These are phyloP conservation scores for Casuarina equisetifolia DNA, from an alignment of 306 rosid genomes.

Conservation along the genomic window DNA sequence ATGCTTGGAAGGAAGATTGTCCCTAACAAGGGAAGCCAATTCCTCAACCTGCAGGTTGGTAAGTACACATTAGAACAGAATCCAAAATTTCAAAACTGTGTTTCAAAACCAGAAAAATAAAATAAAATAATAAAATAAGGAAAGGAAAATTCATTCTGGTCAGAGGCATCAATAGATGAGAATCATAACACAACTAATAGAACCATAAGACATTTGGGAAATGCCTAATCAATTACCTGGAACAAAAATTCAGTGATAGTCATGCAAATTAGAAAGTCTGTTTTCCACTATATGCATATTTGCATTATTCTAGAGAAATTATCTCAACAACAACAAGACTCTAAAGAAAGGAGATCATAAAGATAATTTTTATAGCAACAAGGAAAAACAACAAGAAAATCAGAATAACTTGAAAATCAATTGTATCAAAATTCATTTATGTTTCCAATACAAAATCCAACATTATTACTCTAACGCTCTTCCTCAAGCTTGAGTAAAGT, in stretches of 20 bases:
- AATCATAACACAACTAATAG: background rate
- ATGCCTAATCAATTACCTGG: background rate
- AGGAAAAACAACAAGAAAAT: background rate
- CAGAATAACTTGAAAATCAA: background rate
- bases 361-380: background rate
- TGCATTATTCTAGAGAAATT: background rate
- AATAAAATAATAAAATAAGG: background rate
- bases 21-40: conserved; percentile 92
- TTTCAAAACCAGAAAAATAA: background rate
- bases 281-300: background rate
- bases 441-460: background rate
- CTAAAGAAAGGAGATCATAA: background rate
- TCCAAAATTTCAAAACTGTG: conserved; percentile 15
- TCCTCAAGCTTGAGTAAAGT: background rate
- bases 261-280: background rate
- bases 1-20: conserved; percentile 95
- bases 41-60: conserved; percentile 80
- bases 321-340: background rate
- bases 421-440: background rate
- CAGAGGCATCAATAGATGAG: background rate
- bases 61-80: background rate
- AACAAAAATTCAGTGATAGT: background rate
- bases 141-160: background rate
- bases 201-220: background rate
- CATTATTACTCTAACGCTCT: background rate